A percentile compares a stretch with the other conserved stretches of the same genome.
These are phyloP conservation scores for Galium porrigens DNA, from an alignment of 305 asterid species.

Conservation along the genomic window DNA sequence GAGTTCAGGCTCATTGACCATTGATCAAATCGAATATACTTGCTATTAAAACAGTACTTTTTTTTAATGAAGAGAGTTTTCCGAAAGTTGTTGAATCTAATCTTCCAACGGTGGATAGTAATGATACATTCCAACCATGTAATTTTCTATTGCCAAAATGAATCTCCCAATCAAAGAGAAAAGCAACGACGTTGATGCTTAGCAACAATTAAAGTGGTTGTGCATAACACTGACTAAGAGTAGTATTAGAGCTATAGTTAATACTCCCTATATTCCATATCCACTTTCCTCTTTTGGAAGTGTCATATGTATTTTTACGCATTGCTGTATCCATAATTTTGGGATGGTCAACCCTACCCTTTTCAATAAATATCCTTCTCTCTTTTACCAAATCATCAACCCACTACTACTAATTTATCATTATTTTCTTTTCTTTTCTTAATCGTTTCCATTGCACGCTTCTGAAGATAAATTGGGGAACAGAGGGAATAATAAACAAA, in stretches of 20 bases:
- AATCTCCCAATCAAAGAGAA: slow-evolving; percentile 1
- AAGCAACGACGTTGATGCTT: neutral
- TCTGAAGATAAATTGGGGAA: neutral
- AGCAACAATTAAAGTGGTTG: neutral
- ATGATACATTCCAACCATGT: neutral
- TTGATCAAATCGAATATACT: neutral
- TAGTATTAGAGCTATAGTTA: neutral
- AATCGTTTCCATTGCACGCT: neutral
- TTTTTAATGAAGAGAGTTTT: neutral
- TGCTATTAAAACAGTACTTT: neutral
- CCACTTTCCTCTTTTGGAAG: neutral
- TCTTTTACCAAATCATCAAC: neutral
- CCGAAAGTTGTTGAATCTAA: neutral
- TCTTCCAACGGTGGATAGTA: neutral
- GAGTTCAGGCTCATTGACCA: neutral
- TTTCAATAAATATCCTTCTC: neutral
- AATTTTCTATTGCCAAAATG: neutral
- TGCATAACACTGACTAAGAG: neutral
- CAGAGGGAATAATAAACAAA: neutral
- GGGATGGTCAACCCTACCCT: neutral
- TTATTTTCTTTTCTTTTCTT: too few species aligned
- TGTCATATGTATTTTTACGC: neutral
- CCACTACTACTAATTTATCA: neutral
- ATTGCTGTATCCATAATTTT: neutral
- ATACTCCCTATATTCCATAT: neutral